phyloP scores from a whole-genome alignment of 129 eudicot genomes.

The Flaveria linearis region DNA sequence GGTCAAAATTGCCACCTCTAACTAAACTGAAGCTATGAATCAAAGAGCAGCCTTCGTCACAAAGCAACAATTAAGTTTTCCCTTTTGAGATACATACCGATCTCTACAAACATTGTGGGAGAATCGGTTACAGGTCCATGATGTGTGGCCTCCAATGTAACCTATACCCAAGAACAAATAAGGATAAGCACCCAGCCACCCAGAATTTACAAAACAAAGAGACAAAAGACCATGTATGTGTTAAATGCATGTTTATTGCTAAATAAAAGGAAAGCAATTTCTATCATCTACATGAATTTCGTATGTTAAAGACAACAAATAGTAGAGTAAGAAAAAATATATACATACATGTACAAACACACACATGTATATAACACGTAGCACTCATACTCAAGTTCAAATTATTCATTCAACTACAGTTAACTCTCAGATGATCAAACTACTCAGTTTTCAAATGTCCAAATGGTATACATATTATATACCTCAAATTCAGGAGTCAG shows the following conservation, averaged over 20 bases:
- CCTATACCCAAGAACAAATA: conserved; percentile 45
- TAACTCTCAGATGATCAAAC: neutral
- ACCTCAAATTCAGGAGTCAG: conserved; percentile 97
- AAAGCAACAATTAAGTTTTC: conserved; percentile 3
- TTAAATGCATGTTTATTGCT: conserved; percentile 11
- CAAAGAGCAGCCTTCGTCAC: conserved; percentile 4
- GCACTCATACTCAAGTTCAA: neutral
- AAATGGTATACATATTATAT: neutral
- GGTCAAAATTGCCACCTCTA: neutral
- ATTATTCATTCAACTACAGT: neutral
- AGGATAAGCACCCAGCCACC: neutral
- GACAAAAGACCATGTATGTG: neutral
- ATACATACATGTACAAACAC: neutral
- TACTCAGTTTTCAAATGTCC: neutral
- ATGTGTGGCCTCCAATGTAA: conserved; percentile 97
- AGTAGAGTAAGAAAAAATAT: neutral
- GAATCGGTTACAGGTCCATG: conserved; percentile 89
- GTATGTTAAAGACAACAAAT: neutral
- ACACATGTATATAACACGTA: neutral
- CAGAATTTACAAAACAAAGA: neutral
- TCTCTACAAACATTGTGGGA: conserved; percentile 95
- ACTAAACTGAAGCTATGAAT: conserved; percentile 2
- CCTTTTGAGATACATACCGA: conserved; percentile 52
- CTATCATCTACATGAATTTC: conserved; percentile 6
- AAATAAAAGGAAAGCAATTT: conserved; percentile 6